A percentile compares a stretch with the other conserved stretches of the same genome.
Evolutionary conservation across 2,329 filamentous ascomycete genomes (phyloP).

Genomic region (Ascochyta lentis): DNA sequence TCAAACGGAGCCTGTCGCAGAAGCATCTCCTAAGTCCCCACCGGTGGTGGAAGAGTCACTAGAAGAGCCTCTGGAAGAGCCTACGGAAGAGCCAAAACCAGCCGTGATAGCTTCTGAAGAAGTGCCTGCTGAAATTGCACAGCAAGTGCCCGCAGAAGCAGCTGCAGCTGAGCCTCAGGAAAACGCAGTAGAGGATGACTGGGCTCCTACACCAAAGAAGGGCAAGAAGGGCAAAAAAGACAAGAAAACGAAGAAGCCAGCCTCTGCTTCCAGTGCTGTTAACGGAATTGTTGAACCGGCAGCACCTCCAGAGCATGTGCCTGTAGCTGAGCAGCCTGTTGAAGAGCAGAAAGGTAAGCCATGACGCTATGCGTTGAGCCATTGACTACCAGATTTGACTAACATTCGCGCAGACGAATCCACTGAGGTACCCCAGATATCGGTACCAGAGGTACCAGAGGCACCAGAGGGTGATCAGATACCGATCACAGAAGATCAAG

Average conservation of each 20-base stretch:
- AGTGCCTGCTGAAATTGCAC: not conserved
- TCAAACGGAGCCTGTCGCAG: not conserved
- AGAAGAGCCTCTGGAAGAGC: not conserved
- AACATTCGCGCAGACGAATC: constrained; percentile 5
- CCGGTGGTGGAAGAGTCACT: not conserved
- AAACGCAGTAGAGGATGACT: not conserved
- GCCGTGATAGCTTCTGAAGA: not conserved
- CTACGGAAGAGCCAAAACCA: not conserved
- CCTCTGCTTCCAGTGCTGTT: not conserved
- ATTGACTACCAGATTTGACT: not conserved
- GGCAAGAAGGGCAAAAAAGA: constrained; percentile 15
- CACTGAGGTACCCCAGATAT: constrained; percentile 8
- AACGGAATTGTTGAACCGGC: not conserved
- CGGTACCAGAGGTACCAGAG: constrained; percentile 12
- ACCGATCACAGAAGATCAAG: constrained; percentile 2
- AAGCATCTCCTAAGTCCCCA: not conserved
- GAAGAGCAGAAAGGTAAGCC: constrained; percentile 7
- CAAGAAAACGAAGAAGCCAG: constrained; percentile 14
- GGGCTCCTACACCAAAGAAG: constrained; percentile 8
- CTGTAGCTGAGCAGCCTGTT: constrained; percentile 3
- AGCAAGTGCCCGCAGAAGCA: not conserved
- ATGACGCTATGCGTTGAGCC: not conserved
- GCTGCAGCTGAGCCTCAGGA: not conserved
- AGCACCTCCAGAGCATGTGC: not conserved
- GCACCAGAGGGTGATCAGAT: constrained; percentile 6